Base-by-base conservation (phyloP, 371 early-diverging fungal species). In the Rhizopus sp. region DNA sequence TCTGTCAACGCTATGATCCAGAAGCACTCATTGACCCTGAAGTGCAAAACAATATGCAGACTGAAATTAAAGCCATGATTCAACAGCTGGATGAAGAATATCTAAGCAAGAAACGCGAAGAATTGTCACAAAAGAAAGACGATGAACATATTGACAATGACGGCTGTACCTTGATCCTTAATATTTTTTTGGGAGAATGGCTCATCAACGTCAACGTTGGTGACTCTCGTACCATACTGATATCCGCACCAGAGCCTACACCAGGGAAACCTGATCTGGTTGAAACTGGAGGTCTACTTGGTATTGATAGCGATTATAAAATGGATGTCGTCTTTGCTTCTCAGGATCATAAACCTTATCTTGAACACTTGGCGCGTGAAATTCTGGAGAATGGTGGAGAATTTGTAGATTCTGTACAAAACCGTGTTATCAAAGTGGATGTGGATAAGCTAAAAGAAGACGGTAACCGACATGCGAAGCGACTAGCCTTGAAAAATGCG, bases 191-290 rank as follows among this genome's bases (percentile, higher is more conserved):
- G 51, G 82, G 80, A 48, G 84, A 82, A n/a, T 90, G 88, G 87
- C 59, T 91, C 12, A 81, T 91, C 45, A 89, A 88, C 68, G 66
- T 85, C 54, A 93, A 93, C 58, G 88, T 93, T 3, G 94, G 94
- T 16, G 93, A 93, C 66, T 88, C 90, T 17, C 82, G 94, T n/a
- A 83, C 89, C 1, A 80, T 92, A 23, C 58, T 83, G 34, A 74
- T 77, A 40, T 74, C 80, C 12, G 76, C 74, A 10, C 78, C 80
- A 12, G 80, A 77, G 17, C 66, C 70, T 16, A 42, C 59, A 0
- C 60, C 69, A 1, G 64, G 56, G 6, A 41, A 52, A 16, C 57
- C 64, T 15, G 60, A 48, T 38, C 47, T 59, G 23, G 55, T 56
- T 29, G 54, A 66, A 13, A 55, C 48, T 30, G 53, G 58, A 50